phyloP scores from a whole-genome alignment of 108 stramenopile genomes.

The Phaeodactylum tricornutum region DNA sequence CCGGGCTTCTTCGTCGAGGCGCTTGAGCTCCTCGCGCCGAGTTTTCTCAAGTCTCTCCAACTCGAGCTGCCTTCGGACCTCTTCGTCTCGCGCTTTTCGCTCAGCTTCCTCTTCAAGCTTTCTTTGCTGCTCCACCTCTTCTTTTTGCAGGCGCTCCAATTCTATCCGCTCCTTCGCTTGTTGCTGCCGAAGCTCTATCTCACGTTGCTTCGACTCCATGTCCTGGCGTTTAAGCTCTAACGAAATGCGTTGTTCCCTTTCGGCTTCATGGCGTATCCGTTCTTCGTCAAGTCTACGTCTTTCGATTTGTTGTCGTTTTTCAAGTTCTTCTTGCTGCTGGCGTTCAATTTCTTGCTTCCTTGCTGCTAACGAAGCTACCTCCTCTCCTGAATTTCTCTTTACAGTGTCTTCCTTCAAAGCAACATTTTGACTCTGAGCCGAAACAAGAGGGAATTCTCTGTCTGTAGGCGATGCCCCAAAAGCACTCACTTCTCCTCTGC shows the following conservation, averaged over 20 bases:
- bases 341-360: slow-evolving; percentile 16
- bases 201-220: too few relatives aligned
- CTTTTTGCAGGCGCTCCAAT: slow-evolving; percentile 16
- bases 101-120: slow-evolving; percentile 1
- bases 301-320: too few relatives aligned
- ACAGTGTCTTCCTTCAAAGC: not conserved
- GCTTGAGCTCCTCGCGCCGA: too few relatives aligned
- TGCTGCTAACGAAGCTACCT: slow-evolving; percentile 7
- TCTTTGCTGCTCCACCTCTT: slow-evolving; percentile 9
- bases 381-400: slow-evolving; percentile 16
- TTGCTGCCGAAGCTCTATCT: slow-evolving; percentile 9
- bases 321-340: slow-evolving; percentile 7
- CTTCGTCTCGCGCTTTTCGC: slow-evolving; percentile 4
- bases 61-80: slow-evolving; percentile 5
- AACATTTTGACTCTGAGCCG: not conserved
- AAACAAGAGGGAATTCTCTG: not conserved
- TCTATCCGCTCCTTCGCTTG: slow-evolving; percentile 8
- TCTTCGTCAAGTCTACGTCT: slow-evolving; percentile 2
- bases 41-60: not conserved
- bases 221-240: too few relatives aligned
- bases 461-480: slow-evolving; percentile 37
- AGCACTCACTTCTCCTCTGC: slow-evolving; percentile 75
- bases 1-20: not conserved
- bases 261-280: slow-evolving; percentile 6
- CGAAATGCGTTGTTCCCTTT: slow-evolving; percentile 4